A percentile compares a stretch with the other conserved stretches of the same genome.
These are phyloP conservation scores for Hapsidospora chrysogenum DNA, from an alignment of 495 filamentous ascomycete genomes.

Conservation along the genomic window DNA sequence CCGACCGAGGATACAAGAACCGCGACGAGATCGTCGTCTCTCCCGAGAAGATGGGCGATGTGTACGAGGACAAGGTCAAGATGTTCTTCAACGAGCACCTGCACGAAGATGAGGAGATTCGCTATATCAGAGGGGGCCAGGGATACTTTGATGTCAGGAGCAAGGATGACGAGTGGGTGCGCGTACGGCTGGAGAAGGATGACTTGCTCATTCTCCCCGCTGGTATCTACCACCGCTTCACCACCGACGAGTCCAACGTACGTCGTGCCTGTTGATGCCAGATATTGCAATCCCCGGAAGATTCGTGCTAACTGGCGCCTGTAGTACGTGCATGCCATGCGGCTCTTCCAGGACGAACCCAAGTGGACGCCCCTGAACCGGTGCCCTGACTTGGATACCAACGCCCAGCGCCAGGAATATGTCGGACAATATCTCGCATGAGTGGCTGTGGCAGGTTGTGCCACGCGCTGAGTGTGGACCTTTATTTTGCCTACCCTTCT, in stretches of 20 bases:
- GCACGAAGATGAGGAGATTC: constrained; percentile 97
- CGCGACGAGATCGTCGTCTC: constrained; percentile 87
- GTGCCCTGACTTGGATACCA: constrained; percentile 57
- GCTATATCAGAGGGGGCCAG: constrained; percentile 80
- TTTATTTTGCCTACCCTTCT: too few species aligned
- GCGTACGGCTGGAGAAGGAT: constrained; percentile 58
- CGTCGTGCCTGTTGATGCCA: constrained; percentile 19
- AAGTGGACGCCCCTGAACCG: constrained; percentile 96
- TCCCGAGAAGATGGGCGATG: constrained; percentile 66
- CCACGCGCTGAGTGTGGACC: too few species aligned
- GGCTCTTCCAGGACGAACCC: constrained; percentile 95
- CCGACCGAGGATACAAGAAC: constrained; percentile 74
- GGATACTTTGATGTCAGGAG: constrained; percentile 90
- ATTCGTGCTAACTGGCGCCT: constrained; percentile 2
- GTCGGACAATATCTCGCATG: constrained; percentile 22
- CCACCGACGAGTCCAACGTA: constrained; percentile 81
- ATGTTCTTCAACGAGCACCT: constrained; percentile 89
- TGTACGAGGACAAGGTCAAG: constrained; percentile 83
- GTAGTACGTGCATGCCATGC: constrained; percentile 90
- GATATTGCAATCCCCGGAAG: too few species aligned
- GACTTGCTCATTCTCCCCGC: constrained; percentile 75
- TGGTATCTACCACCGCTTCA: constrained; percentile 97
- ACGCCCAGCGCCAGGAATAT: constrained; percentile 64
- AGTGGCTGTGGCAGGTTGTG: too few species aligned
- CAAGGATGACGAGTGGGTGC: constrained; percentile 60